Base-by-base conservation (phyloP, 2,329 filamentous ascomycete genomes). In the Aureobasidium pullulans region DNA sequence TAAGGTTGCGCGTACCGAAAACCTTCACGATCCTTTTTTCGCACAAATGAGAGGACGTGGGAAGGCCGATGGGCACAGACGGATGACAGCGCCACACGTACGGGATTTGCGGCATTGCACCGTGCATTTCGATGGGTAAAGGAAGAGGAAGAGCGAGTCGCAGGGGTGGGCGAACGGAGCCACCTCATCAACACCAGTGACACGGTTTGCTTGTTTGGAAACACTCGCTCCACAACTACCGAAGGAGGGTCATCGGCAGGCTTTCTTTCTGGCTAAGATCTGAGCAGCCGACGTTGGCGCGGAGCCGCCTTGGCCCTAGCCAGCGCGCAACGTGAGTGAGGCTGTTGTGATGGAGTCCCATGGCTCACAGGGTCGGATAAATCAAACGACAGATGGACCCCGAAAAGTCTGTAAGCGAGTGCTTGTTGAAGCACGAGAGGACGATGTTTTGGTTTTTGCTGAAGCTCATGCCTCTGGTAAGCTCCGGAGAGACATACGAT, bases 1-100 rank as follows among this genome's bases (percentile, higher is more conserved):
- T 49, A 43, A 59, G 48, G 57, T 59, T 59, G 57, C 37, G 47
- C 32, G 57, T 43, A 46, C 57, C 57, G 57, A 59, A 58, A 59
- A 48, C 48, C 40, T 46, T 48, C 37, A 37, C 36, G 29, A 43
- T 59, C 47, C 47, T 46, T 53, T 46, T 52, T 48, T 37, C 16
- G 36, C 23, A 53, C 39, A 48, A 59, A 44, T 59, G 32, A 59
- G 39, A 52, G 34, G 43, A 32, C 23, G 34, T 59, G 47, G 39
- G 37, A 15, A 40, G 9, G 50, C 39, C 36, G 28, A 52, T 54
- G 37, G 19, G 57, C 57, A 59, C 57, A 47, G 57, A 59, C 57
- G 13, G 23, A 43, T 42, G 43, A 47, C 34, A 46, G 48, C 47
- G 47, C 47, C 39, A 50, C 57, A 59, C 32, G 43, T 46, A 29